Evolutionary conservation across 306 rosid genomes (phyloP).

Genomic region (Fragaria ananassa): DNA sequence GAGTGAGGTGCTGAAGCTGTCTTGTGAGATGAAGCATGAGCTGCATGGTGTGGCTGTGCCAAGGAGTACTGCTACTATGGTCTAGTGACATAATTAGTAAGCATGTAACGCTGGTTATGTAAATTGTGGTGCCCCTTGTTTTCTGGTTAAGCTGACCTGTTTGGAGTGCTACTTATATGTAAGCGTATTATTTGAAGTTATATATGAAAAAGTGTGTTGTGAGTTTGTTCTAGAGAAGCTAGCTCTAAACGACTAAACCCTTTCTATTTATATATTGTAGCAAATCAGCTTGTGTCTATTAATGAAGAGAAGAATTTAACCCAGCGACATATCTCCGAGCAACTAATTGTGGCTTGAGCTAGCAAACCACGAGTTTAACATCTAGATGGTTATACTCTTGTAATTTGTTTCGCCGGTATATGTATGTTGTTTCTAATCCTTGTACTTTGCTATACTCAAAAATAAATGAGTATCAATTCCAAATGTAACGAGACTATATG

Average conservation of each 20-base stretch:
- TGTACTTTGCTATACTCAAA: too few relatives aligned
- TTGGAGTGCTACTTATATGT: constrained; percentile 1
- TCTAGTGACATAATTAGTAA: background rate
- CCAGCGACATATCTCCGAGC: too few relatives aligned
- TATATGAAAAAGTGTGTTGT: background rate
- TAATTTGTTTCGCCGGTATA: too few relatives aligned
- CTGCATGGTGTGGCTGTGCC: constrained; percentile 28
- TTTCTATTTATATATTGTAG: background rate
- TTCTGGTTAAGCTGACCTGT: background rate
- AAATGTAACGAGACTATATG: too few relatives aligned
- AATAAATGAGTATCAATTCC: too few relatives aligned
- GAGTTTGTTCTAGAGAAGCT: background rate
- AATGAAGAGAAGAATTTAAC: background rate
- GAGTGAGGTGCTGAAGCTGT: constrained; percentile 44
- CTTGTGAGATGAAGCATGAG: constrained; percentile 54
- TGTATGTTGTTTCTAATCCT: too few relatives aligned
- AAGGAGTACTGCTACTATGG: background rate
- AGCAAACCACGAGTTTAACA: too few relatives aligned
- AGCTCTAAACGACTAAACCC: background rate
- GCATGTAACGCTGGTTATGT: background rate
- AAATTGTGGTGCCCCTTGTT: background rate
- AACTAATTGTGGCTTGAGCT: too few relatives aligned
- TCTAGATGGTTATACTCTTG: too few relatives aligned
- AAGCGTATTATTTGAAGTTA: background rate
- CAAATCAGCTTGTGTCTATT: background rate